Percentiles rank a stretch among this genome's conserved stretches.
These are phyloP conservation scores for Lenzites betulinus DNA, from an alignment of 768 basidiomycete species.

Conservation along the genomic window DNA sequence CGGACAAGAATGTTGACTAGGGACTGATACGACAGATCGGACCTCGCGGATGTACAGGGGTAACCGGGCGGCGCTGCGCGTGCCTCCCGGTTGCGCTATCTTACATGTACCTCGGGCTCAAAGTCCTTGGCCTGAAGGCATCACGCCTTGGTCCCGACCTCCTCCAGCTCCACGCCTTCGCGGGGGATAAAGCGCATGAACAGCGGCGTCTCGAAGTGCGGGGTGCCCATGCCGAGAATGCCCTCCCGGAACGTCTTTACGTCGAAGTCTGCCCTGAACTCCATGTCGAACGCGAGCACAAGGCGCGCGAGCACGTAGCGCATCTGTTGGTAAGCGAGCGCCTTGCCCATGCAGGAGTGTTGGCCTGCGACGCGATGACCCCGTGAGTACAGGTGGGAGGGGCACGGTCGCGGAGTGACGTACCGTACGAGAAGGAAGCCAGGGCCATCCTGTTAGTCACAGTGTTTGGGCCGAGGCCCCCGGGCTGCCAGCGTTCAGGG, in stretches of 20 bases:
- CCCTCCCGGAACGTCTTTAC: constrained; percentile 28
- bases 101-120: too few relatives aligned
- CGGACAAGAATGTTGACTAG: too few relatives aligned
- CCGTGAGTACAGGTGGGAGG: not conserved
- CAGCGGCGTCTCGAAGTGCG: constrained; percentile 32
- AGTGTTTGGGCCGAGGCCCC: constrained; percentile 2
- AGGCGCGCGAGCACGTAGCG: constrained; percentile 29
- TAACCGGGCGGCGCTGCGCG: too few relatives aligned
- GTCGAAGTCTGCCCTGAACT: constrained; percentile 32
- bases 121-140: too few relatives aligned
- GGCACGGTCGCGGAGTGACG: not conserved
- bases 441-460: constrained; percentile 14
- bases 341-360: constrained; percentile 35
- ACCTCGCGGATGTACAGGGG: too few relatives aligned
- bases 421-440: constrained; percentile 23
- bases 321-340: constrained; percentile 35
- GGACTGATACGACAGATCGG: too few relatives aligned
- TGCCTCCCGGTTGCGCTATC: too few relatives aligned
- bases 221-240: constrained; percentile 33
- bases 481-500: constrained; percentile 42
- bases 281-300: constrained; percentile 33
- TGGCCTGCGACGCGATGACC: constrained; percentile 37
- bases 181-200: constrained; percentile 1
- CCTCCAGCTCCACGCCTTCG: not conserved
- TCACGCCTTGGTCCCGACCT: not conserved